phyloP scores from a whole-genome alignment of 352 stramenopile species.

The Thraustochytrium striatum region DNA sequence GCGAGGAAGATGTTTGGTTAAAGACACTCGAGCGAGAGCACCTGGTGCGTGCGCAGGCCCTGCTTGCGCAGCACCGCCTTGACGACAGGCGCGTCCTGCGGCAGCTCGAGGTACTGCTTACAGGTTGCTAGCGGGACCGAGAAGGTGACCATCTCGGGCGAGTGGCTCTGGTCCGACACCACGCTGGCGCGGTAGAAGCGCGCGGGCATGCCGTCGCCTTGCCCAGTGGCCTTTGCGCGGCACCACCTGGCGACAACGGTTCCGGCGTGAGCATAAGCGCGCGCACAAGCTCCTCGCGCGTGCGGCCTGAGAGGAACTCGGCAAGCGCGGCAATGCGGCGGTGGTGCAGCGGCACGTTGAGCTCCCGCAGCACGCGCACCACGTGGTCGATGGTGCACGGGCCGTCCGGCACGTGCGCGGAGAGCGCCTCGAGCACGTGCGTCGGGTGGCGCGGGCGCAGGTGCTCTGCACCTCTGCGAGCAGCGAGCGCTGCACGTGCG shows the following conservation, averaged over 20 bases:
- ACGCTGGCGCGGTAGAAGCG: constrained; percentile 11
- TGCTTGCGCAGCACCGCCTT: constrained; percentile 39
- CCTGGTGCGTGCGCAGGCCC: not conserved
- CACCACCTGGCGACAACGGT: not conserved
- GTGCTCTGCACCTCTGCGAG: not conserved
- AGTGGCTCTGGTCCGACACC: not conserved
- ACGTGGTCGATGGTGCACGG: not conserved
- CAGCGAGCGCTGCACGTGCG: not conserved
- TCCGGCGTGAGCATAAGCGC: not conserved
- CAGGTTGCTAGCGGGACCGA: not conserved
- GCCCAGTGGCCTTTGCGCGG: not conserved
- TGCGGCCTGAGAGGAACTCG: not conserved
- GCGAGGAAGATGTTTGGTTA: too few species aligned
- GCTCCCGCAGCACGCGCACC: not conserved
- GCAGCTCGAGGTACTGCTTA: constrained; percentile 5
- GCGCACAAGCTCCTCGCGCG: not conserved
- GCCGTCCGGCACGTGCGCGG: not conserved
- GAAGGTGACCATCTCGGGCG: not conserved
- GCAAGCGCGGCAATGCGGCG: not conserved
- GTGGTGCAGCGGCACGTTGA: not conserved
- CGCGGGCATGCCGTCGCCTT: not conserved
- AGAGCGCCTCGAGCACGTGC: constrained; percentile 12
- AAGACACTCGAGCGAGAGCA: constrained; percentile 37
- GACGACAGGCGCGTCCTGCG: constrained; percentile 22
- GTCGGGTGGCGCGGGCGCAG: not conserved